Evolutionary conservation across 2,329 filamentous ascomycete species (phyloP), one percentile per base, ranked within the genome.

Genomic region (Aotearoamyces nothofagi): DNA sequence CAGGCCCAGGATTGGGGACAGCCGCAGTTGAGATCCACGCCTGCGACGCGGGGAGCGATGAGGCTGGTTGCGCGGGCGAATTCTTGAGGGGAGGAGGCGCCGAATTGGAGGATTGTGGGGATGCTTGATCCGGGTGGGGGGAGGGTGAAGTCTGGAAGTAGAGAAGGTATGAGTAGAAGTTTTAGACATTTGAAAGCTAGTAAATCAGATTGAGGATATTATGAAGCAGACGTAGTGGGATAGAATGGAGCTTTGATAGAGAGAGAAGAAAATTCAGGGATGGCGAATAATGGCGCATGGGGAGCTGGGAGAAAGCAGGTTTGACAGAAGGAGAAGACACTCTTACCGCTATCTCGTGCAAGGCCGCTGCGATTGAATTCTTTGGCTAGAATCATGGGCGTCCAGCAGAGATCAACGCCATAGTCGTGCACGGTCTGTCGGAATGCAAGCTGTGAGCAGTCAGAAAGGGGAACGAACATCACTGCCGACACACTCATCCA

Each of bases 1-100:
- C 76, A 76, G 0, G 76, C 75, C 76, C 76, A 80, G 5, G 66
- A 67, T 50, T 81, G 76, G 5, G 76, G 76, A 43, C 76, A 81
- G 8, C 76, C 76, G 48, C 76, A 81, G 53, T 80, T 80, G 22
- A 80, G 57, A 41, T 80, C 72, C 3, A 80, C 63, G 37, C 76
- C 76, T 41, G 63, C 64, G 29, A 69, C 66, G 45, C 57, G 69
- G 2, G 74, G 73, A 0, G 62, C 66, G 3, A 70, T 68, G 26
- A 80, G 61, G 13, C 63, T 58, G 0, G 73, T 63, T 8, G 75
- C 72, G 16, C 73, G 62, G 9, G 68, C 59, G 24, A 80, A 58
- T 45, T 81, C 76, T 3, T 58, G 43, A 5, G 73, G 61, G 4
- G 58, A 60, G 40, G 69, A 75, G 37, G 69, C 62, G 26, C 74